Percentiles rank a stretch among this genome's conserved stretches.
phyloP scores from a whole-genome alignment of 345 rosid species.

The Gossypioides kirkii region DNA sequence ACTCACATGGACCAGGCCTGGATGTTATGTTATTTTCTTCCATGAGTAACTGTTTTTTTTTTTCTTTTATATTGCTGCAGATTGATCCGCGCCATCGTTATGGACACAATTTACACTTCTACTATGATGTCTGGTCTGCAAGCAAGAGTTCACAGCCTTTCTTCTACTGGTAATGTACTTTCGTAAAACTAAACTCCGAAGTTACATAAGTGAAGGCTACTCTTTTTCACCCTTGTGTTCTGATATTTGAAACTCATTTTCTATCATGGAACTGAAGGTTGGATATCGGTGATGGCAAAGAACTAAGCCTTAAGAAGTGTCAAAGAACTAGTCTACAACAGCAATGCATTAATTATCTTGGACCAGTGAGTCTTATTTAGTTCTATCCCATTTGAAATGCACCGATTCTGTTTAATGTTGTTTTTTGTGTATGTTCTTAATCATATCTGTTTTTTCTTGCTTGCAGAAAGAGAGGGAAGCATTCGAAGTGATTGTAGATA shows the following conservation, averaged over 20 bases:
- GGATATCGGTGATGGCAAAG: background rate
- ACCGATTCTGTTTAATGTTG: background rate
- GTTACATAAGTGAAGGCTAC: background rate
- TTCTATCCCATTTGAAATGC: background rate
- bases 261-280: background rate
- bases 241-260: background rate
- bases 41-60: background rate
- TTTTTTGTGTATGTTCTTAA: background rate
- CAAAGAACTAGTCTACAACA: background rate
- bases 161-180: background rate
- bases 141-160: background rate
- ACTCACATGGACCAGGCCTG: too few relatives aligned
- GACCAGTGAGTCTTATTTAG: background rate
- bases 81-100: background rate
- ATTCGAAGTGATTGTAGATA: background rate
- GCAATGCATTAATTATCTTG: constrained; percentile 1
- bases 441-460: background rate
- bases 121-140: constrained; percentile 1
- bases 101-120: constrained; percentile 1
- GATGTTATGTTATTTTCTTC: too few relatives aligned
- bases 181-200: background rate
- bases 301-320: background rate
- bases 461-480: constrained; percentile 9
- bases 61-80: background rate
- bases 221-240: background rate